Base-by-base conservation (phyloP, 169 alveolate species). In the Eimeria sp. region DNA sequence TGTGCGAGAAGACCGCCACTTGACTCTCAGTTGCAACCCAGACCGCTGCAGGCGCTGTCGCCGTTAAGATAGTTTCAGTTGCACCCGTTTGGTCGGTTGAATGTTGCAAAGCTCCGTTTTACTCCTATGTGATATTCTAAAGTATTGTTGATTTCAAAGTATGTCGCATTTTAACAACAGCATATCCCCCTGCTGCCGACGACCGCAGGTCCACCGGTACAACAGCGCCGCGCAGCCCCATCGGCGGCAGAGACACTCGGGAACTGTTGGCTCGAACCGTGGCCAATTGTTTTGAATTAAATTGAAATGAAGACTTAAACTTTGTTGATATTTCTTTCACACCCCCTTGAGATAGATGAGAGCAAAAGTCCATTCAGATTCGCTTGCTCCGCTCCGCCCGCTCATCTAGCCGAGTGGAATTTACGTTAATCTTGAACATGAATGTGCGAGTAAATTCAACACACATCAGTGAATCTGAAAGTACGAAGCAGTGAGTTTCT, bases 41-140 rank as follows among this genome's bases (percentile, higher is more conserved):
- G 88, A 78, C 88, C 88, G 63, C 88, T 49, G 45, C 51, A 20
- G 47, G 58, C 65, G 49, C 18, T 43, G 49, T 78, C 88, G 67
- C 67, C 88, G 65, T 11, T 18, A 11, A 14, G 45, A 49, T 22
- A 13, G 65, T 20, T 25, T 3, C 45, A 13, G 25, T 22, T 6
- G 4, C 3, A 0, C 11, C 10, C 0, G 11, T 30, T 78, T 22
- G 22, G 4, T 47, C 45, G 58, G 5, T 14, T 27, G 40, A 25
- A 78, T 5, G 45, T 47, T 25, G 65, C 63, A 45, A 25, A 78
- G 25, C 18, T 78, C 25, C 49, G 5, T 47, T 47, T 49, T 47
- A 3, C 25, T 78, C 40, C 49, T n/a, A 16, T 47, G 2, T 22
- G 49, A 22, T 47, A 47, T 45, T 25, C n/a, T 49, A 78, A 11